Base-by-base conservation (phyloP, 441 rosid species). In the Euphorbia schlechtendalii region DNA sequence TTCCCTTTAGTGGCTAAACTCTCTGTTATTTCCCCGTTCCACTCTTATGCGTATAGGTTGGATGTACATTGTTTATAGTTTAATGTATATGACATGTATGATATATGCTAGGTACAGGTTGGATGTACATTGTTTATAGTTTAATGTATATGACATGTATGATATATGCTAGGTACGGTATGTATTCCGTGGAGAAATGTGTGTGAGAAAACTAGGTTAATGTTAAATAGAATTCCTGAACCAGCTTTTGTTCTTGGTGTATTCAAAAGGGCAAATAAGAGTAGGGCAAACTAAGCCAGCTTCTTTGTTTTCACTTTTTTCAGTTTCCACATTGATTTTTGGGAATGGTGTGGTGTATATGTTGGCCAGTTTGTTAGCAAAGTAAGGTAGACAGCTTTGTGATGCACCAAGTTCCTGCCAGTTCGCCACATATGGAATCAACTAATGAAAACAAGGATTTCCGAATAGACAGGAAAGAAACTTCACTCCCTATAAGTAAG, bases 191-290 rank as follows among this genome's bases (percentile, higher is more conserved):
- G 21, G 59, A 28, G 20, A 9, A 56, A 17, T 28, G 59, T n/a
- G 24, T n/a, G 54, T 49, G 40, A 7, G 22, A 56, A 56, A 57
- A 38, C 61, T 57, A 30, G 1, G 3, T 18, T 32, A 20, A 18
- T n/a, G 61, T 57, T 30, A 12, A 36, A 17, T 34, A 12, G n/a
- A 57, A 30, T 22, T 57, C 61, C 61, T 57, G 43, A 57, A 57
- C 25, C 61, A 57, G 15, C 20, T 8, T 32, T 8, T 10, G 21
- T 27, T 15, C 15, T 17, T 57, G 5, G 41, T n/a, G 17, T 32
- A 10, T 0, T 14, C 17, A 56, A 12, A 22, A n/a, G 30, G 17
- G 4, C n/a, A 14, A n/a, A n/a, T 15, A 14, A 1, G 52, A 8
- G 3, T n/a, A 46, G 52, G 18, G 20, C 15, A 2, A 46, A 46